Percentiles rank a stretch among this genome's conserved stretches.
phyloP scores from a whole-genome alignment of 768 basidiomycete genomes.

The Neoboletus brunneissimus region DNA sequence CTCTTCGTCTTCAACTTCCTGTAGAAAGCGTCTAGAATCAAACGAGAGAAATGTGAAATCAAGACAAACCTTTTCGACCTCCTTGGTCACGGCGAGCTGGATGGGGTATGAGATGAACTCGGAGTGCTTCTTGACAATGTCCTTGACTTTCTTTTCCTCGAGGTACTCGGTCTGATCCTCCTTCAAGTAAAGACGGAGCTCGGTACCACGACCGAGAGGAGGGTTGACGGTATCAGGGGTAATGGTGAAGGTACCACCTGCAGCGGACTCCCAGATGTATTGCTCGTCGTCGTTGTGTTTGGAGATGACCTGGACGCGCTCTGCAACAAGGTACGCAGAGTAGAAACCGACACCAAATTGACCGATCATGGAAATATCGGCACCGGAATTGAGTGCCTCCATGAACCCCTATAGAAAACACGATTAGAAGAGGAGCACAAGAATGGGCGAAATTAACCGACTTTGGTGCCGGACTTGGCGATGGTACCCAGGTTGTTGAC shows the following conservation, averaged over 20 bases:
- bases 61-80: constrained; percentile 89
- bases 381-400: constrained; percentile 92
- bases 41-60: not conserved
- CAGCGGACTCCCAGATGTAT: constrained; percentile 99
- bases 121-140: constrained; percentile 99
- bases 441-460: constrained; percentile 27
- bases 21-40: constrained; percentile 7
- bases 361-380: constrained; percentile 95
- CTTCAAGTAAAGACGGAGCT: constrained; percentile 91
- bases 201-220: constrained; percentile 89
- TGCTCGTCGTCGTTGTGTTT: constrained; percentile 99
- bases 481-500: constrained; percentile 99
- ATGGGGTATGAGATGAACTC: constrained; percentile 99
- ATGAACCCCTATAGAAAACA: constrained; percentile 78
- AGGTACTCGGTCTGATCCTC: constrained; percentile 99
- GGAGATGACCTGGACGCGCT: constrained; percentile 96
- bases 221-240: constrained; percentile 89
- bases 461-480: constrained; percentile 93
- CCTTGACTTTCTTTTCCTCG: constrained; percentile 99
- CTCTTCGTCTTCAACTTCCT: constrained; percentile 88
- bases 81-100: constrained; percentile 97
- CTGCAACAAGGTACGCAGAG: constrained; percentile 98
- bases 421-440: constrained; percentile 7
- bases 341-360: constrained; percentile 99
- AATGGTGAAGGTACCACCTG: constrained; percentile 99